Base-by-base conservation (phyloP, 2,329 filamentous ascomycete genomes). In the Talaromyces sp. region DNA sequence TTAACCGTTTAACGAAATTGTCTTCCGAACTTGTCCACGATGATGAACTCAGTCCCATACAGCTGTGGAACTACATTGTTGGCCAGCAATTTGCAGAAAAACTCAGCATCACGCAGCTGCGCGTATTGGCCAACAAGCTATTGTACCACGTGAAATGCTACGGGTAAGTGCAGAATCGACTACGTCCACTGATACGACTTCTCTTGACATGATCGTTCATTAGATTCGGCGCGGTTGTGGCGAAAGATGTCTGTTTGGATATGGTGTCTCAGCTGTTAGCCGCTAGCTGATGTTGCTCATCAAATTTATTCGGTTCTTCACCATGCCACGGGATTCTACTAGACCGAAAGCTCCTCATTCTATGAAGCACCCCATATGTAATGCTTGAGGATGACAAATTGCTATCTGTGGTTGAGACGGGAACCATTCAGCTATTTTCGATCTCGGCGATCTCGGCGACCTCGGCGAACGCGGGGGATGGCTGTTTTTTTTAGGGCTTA, bases 31-130 rank as follows among this genome's bases (percentile, higher is more conserved):
- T 66, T 12, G 63, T 67, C 69, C 4, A 64, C 23, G 63, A 66
- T 1, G 65, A 66, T 21, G 72, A 76, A 58, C 21, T 76, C 2
- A 76, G 73, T 21, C 74, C 75, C 0, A 70, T 74, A 7, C 74
- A 76, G 64, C 72, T 71, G 9, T 75, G 73, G 73, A 66, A 71
- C 40, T 66, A 70, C 42, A 66, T 75, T 11, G 62, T 67, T 14
- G 58, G 64, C 40, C 69, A 73, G 60, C 65, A 68, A 7, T 64
- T 65, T 21, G 71, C 71, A 59, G 52, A 63, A 1, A 58, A 31
- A 14, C 31, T 73, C 7, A 67, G 68, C 7, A 33, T 68, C 0
- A 37, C 54, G 1, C 48, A 62, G 16, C 60, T 75, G 39, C 67
- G 65, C 25, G 46, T 55, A 12, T 60, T 75, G 57, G 68, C 68